Conservation (phyloP, 2,329 filamentous ascomycete species). For the Fusarium illudens region DNA sequence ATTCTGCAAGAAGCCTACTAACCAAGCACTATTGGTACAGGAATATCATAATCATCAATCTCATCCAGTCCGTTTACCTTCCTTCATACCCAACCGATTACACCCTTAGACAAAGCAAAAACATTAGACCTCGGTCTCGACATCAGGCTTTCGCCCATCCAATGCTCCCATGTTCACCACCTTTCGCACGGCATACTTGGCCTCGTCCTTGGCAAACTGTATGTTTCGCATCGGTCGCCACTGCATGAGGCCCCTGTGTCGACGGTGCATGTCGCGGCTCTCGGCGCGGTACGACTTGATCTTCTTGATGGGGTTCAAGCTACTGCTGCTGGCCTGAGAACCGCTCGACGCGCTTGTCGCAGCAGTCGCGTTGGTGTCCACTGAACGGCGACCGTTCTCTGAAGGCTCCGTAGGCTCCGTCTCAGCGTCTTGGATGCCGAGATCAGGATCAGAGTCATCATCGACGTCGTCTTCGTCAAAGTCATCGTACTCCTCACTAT, state of each 20-base stretch:
- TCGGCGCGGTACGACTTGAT: conserved; percentile 71
- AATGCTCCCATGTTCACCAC: conserved; percentile 80
- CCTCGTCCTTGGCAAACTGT: conserved; percentile 88
- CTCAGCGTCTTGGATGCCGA: conserved; percentile 68
- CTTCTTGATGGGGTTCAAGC: conserved; percentile 64
- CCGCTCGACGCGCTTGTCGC: conserved; percentile 44
- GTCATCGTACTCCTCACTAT: conserved; percentile 52
- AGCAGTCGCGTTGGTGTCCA: conserved; percentile 51
- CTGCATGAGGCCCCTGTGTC: conserved; percentile 92
- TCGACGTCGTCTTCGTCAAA: conserved; percentile 46
- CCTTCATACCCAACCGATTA: background rate
- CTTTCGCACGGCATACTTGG: conserved; percentile 78
- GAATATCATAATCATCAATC: conserved; percentile 22
- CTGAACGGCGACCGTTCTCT: conserved; percentile 47
- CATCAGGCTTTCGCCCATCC: conserved; percentile 83
- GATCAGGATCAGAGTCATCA: conserved; percentile 55
- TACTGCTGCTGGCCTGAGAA: conserved; percentile 47
- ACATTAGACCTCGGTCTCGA: conserved; percentile 76
- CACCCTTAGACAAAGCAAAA: conserved; percentile 1
- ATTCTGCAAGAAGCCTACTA: conserved; percentile 10
- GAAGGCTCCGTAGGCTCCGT: conserved; percentile 42
- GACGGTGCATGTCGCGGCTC: conserved; percentile 80
- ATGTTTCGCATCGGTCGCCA: conserved; percentile 90
- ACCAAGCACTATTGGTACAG: conserved; percentile 22
- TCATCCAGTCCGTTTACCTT: conserved; percentile 12